Percentiles rank a stretch among this genome's conserved stretches.
Conservation (phyloP, 2,329 filamentous ascomycete genomes). For the Diaporthe vaccinii region DNA sequence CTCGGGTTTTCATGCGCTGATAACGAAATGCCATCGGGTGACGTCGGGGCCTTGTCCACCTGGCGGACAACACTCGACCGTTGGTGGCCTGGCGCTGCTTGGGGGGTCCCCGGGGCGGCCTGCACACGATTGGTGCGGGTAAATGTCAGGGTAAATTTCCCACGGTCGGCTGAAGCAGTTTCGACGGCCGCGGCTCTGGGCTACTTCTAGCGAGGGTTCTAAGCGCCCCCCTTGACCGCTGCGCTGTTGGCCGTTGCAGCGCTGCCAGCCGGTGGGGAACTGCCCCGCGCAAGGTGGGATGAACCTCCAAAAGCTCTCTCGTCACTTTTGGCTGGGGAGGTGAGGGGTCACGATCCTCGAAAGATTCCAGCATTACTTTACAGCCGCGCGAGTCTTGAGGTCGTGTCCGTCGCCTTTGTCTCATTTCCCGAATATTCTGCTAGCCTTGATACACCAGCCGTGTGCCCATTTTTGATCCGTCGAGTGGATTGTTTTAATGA, state of each 20-base stretch:
- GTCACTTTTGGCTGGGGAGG: neutral
- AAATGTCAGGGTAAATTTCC: conserved; percentile 7
- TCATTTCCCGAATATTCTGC: conserved; percentile 4
- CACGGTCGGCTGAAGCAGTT: conserved; percentile 7
- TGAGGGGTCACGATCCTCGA: conserved; percentile 30
- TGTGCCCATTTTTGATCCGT: neutral
- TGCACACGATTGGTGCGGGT: conserved; percentile 24
- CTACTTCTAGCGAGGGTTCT: neutral
- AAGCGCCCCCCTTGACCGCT: conserved; percentile 6
- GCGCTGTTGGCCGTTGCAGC: neutral
- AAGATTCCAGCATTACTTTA: neutral
- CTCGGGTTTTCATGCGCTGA: conserved; percentile 10
- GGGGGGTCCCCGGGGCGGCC: neutral
- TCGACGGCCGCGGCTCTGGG: conserved; percentile 1
- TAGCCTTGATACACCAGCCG: neutral
- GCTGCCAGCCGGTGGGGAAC: conserved; percentile 8
- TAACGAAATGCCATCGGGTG: neutral
- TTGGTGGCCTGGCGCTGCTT: neutral
- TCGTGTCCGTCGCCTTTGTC: neutral
- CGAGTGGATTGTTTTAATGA: neutral
- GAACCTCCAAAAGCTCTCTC: conserved; percentile 10
- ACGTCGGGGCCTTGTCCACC: conserved; percentile 29
- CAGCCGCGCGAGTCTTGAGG: conserved; percentile 22
- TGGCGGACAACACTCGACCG: conserved; percentile 25
- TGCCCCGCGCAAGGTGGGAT: conserved; percentile 24